Evolutionary conservation across 768 basidiomycete species (phyloP).

Genomic region (Amanita brunnescens): DNA sequence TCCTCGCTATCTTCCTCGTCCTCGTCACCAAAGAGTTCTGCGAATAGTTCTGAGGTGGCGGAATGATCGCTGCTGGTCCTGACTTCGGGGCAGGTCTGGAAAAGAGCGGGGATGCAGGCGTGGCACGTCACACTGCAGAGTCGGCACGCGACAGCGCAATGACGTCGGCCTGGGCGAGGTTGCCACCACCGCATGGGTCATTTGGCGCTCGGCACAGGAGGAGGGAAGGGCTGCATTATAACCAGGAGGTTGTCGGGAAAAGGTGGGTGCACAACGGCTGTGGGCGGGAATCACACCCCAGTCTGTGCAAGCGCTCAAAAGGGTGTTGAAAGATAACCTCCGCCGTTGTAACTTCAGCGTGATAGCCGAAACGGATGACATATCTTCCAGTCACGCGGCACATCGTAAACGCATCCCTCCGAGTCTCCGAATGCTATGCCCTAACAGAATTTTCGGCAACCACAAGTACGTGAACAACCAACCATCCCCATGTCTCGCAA

Average conservation of each 20-base stretch:
- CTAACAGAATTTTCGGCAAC: slow-evolving; percentile 48
- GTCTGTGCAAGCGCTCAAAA: slow-evolving; percentile 31
- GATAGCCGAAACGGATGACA: slow-evolving; percentile 48
- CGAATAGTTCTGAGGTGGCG: too few relatives aligned
- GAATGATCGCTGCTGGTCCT: too few relatives aligned
- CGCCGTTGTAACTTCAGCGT: too few relatives aligned
- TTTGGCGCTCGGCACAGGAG: too few relatives aligned
- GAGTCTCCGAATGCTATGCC: slow-evolving; percentile 41
- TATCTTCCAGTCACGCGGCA: slow-evolving; percentile 43
- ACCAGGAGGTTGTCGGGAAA: too few relatives aligned
- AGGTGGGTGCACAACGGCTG: too few relatives aligned
- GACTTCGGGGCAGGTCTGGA: not conserved
- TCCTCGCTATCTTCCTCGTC: not conserved
- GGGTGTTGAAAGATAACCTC: slow-evolving; percentile 40
- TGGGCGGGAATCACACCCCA: slow-evolving; percentile 26
- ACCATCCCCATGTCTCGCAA: not conserved
- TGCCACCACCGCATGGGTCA: too few relatives aligned
- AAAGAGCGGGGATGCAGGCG: too few relatives aligned
- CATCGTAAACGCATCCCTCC: slow-evolving; percentile 38
- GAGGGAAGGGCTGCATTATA: too few relatives aligned
- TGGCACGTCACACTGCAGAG: too few relatives aligned
- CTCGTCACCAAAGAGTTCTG: not conserved
- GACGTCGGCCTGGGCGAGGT: too few relatives aligned
- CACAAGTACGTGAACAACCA: slow-evolving; percentile 31
- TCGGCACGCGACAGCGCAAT: too few relatives aligned